Evolutionary conservation across 768 basidiomycete species (phyloP).

Genomic region (Roridomyces roridus): DNA sequence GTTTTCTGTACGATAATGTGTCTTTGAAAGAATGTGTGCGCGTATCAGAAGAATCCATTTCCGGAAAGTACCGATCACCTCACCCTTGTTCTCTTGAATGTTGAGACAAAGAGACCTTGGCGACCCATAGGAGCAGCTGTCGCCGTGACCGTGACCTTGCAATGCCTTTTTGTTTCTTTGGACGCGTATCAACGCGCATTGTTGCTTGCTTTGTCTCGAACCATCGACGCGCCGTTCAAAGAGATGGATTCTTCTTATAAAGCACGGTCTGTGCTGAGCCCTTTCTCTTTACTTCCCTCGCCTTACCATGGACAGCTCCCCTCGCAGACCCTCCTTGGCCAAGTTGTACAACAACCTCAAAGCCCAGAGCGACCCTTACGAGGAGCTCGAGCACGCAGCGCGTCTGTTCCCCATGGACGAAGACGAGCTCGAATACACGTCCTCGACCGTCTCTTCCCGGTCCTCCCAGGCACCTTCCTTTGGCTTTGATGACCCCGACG

Average conservation of each 20-base stretch:
- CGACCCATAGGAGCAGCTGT: neutral
- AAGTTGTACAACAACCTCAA: constrained; percentile 15
- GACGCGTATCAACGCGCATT: constrained; percentile 7
- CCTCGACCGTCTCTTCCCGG: neutral
- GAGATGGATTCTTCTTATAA: constrained; percentile 10
- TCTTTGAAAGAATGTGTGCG: neutral
- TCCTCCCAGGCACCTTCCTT: constrained; percentile 1
- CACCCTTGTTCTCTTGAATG: constrained; percentile 23
- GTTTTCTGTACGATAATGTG: constrained; percentile 10
- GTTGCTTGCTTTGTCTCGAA: constrained; percentile 7
- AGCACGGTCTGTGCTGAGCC: constrained; percentile 2
- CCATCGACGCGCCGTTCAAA: constrained; percentile 14
- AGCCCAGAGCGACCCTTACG: constrained; percentile 13
- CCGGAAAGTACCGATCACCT: neutral
- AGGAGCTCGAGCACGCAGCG: constrained; percentile 16
- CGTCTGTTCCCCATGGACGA: constrained; percentile 19
- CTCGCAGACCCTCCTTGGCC: constrained; percentile 20
- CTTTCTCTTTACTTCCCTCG: constrained; percentile 6
- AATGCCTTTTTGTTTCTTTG: constrained; percentile 1
- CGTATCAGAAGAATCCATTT: neutral
- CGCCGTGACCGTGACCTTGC: constrained; percentile 13
- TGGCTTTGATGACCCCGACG: constrained; percentile 9
- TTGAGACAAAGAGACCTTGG: constrained; percentile 5
- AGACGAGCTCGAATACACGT: constrained; percentile 9
- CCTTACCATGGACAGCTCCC: neutral